Conservation (phyloP, 768 basidiomycete genomes). For the Sporobolomyces phaffii region DNA sequence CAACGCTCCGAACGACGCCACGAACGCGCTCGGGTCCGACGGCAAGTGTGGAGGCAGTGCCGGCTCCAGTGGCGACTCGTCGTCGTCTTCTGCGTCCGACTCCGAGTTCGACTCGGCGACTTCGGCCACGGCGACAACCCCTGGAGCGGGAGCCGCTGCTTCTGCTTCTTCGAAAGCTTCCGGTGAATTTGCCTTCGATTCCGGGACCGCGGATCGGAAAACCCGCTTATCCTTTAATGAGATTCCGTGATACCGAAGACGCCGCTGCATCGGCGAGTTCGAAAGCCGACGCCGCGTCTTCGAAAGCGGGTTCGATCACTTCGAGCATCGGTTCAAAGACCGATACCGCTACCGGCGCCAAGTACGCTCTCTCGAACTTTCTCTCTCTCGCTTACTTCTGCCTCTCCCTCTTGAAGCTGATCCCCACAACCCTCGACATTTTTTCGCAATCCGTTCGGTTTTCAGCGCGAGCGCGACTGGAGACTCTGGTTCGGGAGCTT, state of each 20-base stretch:
- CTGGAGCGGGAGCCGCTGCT: neutral
- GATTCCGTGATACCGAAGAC: neutral
- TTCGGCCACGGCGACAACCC: neutral
- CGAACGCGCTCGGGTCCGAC: neutral
- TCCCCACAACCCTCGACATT: too few relatives aligned
- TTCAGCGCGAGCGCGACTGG: too few relatives aligned
- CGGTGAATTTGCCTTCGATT: neutral
- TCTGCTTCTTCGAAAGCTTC: neutral
- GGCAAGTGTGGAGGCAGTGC: neutral
- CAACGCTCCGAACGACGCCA: neutral
- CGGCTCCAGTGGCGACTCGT: neutral
- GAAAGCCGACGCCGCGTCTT: neutral
- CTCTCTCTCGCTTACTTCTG: too few relatives aligned
- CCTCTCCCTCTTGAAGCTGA: too few relatives aligned
- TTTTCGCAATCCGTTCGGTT: too few relatives aligned
- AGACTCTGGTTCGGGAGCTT: too few relatives aligned
- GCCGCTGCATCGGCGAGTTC: neutral
- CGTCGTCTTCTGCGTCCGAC: neutral
- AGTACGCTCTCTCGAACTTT: too few relatives aligned
- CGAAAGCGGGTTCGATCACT: slow-evolving; percentile 1
- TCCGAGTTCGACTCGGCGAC: too few relatives aligned
- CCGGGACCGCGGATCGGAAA: neutral
- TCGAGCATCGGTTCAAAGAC: neutral
- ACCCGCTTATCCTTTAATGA: neutral
- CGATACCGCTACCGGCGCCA: neutral